phyloP scores from a whole-genome alignment of 441 rosid genomes.

The Aleurites moluccanus region DNA sequence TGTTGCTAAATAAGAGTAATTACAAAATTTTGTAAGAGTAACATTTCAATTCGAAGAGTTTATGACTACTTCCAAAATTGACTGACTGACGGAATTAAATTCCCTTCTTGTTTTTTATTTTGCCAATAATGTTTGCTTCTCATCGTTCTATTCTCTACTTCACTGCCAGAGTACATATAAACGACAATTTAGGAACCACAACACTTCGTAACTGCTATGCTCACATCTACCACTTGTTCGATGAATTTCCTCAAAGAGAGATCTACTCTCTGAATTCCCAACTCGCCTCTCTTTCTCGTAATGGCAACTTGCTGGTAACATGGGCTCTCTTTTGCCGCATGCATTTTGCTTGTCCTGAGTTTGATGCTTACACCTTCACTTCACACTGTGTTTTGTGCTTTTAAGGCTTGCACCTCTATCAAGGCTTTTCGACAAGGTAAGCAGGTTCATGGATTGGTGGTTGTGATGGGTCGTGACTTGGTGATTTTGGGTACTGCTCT shows the following conservation, averaged over 20 bases:
- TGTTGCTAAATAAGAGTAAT: no score
- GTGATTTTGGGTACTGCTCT: slow-evolving; percentile 68
- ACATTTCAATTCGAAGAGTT: no score
- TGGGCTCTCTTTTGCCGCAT: slow-evolving; percentile 55
- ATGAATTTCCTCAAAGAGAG: slow-evolving; percentile 49
- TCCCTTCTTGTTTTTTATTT: no score
- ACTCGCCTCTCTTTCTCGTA: slow-evolving; percentile 47
- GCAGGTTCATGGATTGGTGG: slow-evolving; percentile 67
- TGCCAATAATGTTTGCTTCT: neutral
- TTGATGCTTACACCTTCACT: slow-evolving; percentile 61
- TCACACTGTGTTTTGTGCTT: slow-evolving; percentile 63
- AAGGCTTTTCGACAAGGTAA: slow-evolving; percentile 58
- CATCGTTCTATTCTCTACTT: slow-evolving; percentile 10
- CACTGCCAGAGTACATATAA: slow-evolving; percentile 9
- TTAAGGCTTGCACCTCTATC: slow-evolving; percentile 57
- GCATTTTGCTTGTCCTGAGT: slow-evolving; percentile 35
- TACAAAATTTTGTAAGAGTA: no score
- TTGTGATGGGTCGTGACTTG: slow-evolving; percentile 64
- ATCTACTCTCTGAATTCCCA: slow-evolving; percentile 46
- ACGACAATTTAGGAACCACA: neutral
- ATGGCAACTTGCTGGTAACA: slow-evolving; percentile 38
- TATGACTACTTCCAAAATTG: no score
- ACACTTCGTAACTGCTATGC: neutral
- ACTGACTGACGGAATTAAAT: no score
- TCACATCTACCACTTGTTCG: slow-evolving; percentile 38